Evolutionary conservation across 1,139 yeast species (phyloP), one percentile per base, ranked within the genome.

Genomic region (Saccharomyces hybrid): DNA sequence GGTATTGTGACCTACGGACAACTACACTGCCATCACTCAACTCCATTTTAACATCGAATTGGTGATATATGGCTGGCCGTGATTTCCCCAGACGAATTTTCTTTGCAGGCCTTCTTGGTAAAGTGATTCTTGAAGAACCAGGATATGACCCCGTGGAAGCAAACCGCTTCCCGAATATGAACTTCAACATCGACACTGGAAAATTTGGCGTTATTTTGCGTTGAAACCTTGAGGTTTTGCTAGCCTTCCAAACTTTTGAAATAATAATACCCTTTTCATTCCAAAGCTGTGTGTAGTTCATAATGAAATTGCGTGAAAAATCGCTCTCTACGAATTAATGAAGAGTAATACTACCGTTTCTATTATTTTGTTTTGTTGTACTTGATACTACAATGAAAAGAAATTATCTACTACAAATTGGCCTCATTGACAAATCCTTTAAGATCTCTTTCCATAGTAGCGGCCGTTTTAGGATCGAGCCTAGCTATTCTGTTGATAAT

Each of bases 11-110:
- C 65, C 88, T 79, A 72, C 99, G 80, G 42, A 76, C 76, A 42
- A 89, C 77, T 0, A 95, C 96, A 31, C 96, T 86, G 2, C 99
- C 99, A 69, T 93, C 98, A 62, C 95, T 85, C 55, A 91, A 78
- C 71, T 91, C 96, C 11, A 93, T 91, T 49, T 79, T 73, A 44
- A 95, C 87, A 59, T 91, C 91, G 68, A 93, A 93, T 68, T 88
- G 89, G 73, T 91, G 81, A 72, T 88, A 91, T 48, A 91, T 86
- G 47, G 96, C 90, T 2, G 98, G 97, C 71, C 97, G 81, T 16
- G 96, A 90, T 68, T 84, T 85, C 51, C 96, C 96, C 20, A 72
- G 59, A 23, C 61, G 60, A 51, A 74, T 73, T 63, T 72, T 74
- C 59, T 69, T 73, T 51, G 66, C 52, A 50, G 76, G 76, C 60